Conservation (phyloP, 306 rosid species). For the Gastrolobium bilobum region DNA sequence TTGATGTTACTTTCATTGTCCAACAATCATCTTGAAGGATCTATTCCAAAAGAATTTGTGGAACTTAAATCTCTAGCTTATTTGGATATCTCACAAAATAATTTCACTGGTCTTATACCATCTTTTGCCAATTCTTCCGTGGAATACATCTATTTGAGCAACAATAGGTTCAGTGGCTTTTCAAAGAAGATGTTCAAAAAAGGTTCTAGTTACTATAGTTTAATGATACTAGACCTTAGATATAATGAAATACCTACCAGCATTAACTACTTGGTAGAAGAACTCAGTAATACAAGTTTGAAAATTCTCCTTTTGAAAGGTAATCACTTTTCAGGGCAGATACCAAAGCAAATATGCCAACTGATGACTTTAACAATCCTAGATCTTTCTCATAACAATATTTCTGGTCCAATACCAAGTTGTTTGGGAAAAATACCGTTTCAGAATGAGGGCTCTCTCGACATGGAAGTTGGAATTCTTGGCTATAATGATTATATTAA, state of each 20-base stretch:
- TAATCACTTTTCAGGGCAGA: no score
- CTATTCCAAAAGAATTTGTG: background rate
- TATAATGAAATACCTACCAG: background rate
- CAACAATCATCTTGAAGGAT: slow-evolving; percentile 4
- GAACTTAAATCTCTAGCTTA: background rate
- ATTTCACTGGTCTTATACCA: background rate
- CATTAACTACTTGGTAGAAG: background rate
- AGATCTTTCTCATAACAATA: background rate
- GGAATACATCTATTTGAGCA: background rate
- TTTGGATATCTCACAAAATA: background rate
- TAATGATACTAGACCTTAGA: background rate
- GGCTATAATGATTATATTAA: no score
- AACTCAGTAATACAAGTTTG: background rate
- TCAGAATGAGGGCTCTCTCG: rapidly evolving
- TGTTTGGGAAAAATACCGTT: background rate
- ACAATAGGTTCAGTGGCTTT: background rate
- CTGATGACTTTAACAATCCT: background rate
- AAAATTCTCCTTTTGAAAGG: no score
- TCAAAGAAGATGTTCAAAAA: background rate
- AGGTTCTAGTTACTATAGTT: no score
- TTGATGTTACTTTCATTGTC: background rate
- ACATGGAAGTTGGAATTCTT: background rate
- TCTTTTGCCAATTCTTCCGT: background rate
- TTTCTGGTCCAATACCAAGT: no score
- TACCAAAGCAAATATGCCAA: background rate